phyloP scores from a whole-genome alignment of 208 protist genomes.

The Acanthamoeba rhysodes region DNA sequence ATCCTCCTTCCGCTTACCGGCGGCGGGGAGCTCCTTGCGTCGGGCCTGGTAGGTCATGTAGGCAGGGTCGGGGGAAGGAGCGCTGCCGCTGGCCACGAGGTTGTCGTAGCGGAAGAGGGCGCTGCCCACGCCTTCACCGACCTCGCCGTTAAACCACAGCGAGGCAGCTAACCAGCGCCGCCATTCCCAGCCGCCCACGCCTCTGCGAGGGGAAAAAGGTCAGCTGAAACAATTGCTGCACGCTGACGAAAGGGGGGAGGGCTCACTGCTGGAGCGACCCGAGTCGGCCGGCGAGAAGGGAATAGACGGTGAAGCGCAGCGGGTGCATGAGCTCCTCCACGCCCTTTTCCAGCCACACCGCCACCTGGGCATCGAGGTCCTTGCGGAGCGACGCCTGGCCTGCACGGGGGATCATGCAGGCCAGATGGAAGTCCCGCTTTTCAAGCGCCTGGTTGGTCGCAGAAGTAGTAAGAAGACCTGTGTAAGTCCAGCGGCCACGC shows the following conservation, averaged over 20 bases:
- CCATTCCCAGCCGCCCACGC: neutral
- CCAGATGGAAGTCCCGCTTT: neutral
- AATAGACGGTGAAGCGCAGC: conserved; percentile 3
- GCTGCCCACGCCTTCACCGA: neutral
- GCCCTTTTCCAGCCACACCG: neutral
- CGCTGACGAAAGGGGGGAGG: neutral
- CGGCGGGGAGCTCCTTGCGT: conserved; percentile 7
- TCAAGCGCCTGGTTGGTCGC: neutral
- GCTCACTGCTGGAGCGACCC: neutral
- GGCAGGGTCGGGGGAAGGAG: neutral
- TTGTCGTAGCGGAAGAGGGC: neutral
- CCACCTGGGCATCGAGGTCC: neutral
- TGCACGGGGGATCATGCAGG: neutral
- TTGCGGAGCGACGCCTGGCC: neutral
- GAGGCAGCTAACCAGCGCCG: neutral
- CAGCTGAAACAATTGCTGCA: neutral
- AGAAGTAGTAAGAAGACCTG: too few species aligned
- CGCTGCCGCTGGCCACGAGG: neutral
- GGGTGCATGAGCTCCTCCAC: neutral
- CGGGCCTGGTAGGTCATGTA: neutral
- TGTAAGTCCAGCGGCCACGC: too few species aligned
- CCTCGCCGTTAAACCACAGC: neutral
- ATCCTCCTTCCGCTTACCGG: neutral
- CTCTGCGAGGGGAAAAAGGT: neutral
- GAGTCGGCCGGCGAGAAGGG: neutral